phyloP scores from a whole-genome alignment of 2,329 filamentous ascomycete genomes.

The Corynespora cassiicola region DNA sequence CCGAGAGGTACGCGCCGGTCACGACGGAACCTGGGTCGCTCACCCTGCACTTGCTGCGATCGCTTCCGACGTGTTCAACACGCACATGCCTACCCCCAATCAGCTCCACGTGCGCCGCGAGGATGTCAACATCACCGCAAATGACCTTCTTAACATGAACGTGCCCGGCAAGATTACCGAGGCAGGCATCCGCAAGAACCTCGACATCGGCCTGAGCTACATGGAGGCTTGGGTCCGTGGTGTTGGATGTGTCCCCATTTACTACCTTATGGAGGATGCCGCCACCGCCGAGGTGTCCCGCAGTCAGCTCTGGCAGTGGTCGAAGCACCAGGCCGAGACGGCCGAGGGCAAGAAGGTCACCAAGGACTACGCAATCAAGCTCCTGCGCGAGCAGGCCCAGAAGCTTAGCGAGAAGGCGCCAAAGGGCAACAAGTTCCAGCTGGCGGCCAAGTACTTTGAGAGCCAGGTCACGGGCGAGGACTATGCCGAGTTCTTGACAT shows the following conservation, averaged over 20 bases:
- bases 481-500: constrained; percentile 94
- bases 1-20: constrained; percentile 90
- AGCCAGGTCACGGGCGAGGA: constrained; percentile 95
- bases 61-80: constrained; percentile 92
- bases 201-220: constrained; percentile 94
- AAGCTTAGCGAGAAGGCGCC: constrained; percentile 75
- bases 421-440: constrained; percentile 88
- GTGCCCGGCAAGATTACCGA: constrained; percentile 92
- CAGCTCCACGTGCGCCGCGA: constrained; percentile 91
- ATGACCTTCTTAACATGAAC: constrained; percentile 98
- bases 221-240: constrained; percentile 99
- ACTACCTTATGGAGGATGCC: constrained; percentile 98
- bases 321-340: constrained; percentile 74
- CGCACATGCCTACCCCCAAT: constrained; percentile 98
- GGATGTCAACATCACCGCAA: constrained; percentile 83
- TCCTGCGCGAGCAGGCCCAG: constrained; percentile 85
- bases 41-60: constrained; percentile 91
- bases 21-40: constrained; percentile 97
- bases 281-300: constrained; percentile 96
- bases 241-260: constrained; percentile 95
- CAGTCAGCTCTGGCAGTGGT: constrained; percentile 97
- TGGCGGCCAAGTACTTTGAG: constrained; percentile 92
- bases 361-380: constrained; percentile 85
- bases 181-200: constrained; percentile 94
- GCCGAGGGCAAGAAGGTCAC: constrained; percentile 90